Evolutionary conservation across 202 grass and related monocot genomes (phyloP).

Genomic region (Panicum hallii): DNA sequence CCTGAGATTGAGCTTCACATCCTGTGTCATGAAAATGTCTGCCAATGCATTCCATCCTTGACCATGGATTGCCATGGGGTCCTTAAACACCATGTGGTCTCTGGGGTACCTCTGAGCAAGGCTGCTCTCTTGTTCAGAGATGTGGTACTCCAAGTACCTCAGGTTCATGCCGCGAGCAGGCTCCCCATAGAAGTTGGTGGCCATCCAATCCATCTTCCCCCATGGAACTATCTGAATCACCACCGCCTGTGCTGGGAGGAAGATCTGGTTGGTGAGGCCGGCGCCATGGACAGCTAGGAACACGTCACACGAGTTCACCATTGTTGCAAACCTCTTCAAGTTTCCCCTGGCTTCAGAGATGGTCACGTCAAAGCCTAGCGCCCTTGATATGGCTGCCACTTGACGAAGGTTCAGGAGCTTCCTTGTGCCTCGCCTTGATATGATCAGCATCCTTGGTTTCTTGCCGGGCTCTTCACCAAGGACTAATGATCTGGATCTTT

Average conservation of each 20-base stretch:
- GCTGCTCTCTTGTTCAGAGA: conserved; percentile 64
- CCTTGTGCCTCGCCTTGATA: conserved; percentile 63
- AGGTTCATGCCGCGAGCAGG: conserved; percentile 67
- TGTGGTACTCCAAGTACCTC: conserved; percentile 68
- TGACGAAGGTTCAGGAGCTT: conserved; percentile 59
- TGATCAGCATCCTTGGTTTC: conserved; percentile 69
- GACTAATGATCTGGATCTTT: conserved; percentile 38
- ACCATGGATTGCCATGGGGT: conserved; percentile 69
- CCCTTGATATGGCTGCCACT: conserved; percentile 44
- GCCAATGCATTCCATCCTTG: conserved; percentile 57
- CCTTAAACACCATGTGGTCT: conserved; percentile 73
- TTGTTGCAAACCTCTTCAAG: conserved; percentile 54
- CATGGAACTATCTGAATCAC: conserved; percentile 76
- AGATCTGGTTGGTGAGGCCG: conserved; percentile 68
- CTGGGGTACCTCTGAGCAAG: conserved; percentile 57
- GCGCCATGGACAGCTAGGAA: conserved; percentile 76
- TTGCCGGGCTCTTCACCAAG: conserved; percentile 47
- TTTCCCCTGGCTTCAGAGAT: conserved; percentile 58
- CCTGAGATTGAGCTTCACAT: conserved; percentile 61
- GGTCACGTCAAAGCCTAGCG: conserved; percentile 63
- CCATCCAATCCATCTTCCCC: conserved; percentile 82
- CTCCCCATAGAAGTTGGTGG: conserved; percentile 63
- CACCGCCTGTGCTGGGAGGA: conserved; percentile 60
- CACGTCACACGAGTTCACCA: conserved; percentile 80
- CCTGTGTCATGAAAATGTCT: conserved; percentile 58